Percentiles rank a stretch among this genome's conserved stretches.
Conservation (phyloP, 805 yeast genomes). For the Yarrowia keelungensis region DNA sequence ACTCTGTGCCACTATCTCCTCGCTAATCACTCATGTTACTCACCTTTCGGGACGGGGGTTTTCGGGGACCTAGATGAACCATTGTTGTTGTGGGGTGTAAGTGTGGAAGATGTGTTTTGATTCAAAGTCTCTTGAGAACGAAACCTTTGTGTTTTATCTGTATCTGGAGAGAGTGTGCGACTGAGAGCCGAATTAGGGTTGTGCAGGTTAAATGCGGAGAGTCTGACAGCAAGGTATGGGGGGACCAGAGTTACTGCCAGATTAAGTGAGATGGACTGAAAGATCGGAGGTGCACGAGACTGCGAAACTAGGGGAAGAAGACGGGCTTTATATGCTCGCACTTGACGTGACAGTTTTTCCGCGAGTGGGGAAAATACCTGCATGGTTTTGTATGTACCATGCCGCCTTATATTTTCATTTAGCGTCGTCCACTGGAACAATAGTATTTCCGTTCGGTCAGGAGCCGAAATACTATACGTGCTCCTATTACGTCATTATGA, state of each 20-base stretch:
- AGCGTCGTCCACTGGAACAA: not conserved
- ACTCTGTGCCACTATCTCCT: no score
- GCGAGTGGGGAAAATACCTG: no score
- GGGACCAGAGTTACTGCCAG: constrained; percentile 17
- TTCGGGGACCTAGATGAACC: constrained; percentile 87
- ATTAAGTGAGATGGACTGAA: not conserved
- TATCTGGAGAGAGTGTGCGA: constrained; percentile 7
- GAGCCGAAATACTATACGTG: no score
- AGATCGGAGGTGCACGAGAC: constrained; percentile 26
- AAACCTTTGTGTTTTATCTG: constrained; percentile 33
- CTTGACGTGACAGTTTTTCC: no score
- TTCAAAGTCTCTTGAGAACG: not conserved
- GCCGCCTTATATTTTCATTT: constrained; percentile 1
- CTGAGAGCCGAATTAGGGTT: constrained; percentile 22
- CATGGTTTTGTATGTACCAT: not conserved
- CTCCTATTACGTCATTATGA: not conserved
- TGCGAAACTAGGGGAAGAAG: not conserved
- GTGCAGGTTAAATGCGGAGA: constrained; percentile 35
- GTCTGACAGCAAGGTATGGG: constrained; percentile 33
- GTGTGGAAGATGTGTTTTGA: not conserved
- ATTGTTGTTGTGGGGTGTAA: constrained; percentile 49
- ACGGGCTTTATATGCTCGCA: not conserved
- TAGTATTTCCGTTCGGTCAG: no score
- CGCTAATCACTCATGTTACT: constrained; percentile 40
- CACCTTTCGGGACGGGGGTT: constrained; percentile 79